phyloP scores from a whole-genome alignment of 208 protist genomes.

The Wallacemonas rigidus region DNA sequence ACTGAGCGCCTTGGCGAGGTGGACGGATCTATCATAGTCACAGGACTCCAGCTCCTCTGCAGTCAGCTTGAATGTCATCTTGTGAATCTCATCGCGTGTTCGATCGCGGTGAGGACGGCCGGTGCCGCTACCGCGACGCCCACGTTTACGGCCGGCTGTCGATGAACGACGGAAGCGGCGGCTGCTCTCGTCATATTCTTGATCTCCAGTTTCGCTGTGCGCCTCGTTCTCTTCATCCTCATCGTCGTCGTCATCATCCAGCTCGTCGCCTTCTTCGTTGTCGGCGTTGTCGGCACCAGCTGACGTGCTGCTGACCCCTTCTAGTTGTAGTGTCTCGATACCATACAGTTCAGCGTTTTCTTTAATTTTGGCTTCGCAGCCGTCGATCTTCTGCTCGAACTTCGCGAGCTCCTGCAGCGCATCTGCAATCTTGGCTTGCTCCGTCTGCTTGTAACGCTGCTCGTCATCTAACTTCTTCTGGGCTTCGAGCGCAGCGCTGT shows the following conservation, averaged over 20 bases:
- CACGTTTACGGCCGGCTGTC: conserved; percentile 7
- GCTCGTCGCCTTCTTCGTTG: not conserved
- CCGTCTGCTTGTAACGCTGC: conserved; percentile 77
- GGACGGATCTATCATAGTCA: conserved; percentile 84
- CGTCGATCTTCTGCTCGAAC: conserved; percentile 88
- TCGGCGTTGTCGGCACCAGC: conserved; percentile 10
- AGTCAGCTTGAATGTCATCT: conserved; percentile 65
- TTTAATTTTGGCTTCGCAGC: conserved; percentile 83
- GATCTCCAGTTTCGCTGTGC: conserved; percentile 28
- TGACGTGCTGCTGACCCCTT: not conserved
- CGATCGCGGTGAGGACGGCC: not conserved
- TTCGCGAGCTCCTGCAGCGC: conserved; percentile 81
- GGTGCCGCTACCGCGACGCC: not conserved
- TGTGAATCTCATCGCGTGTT: conserved; percentile 35
- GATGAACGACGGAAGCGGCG: not conserved
- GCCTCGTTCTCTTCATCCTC: conserved; percentile 15
- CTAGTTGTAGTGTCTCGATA: conserved; percentile 69
- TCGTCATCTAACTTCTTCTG: conserved; percentile 82
- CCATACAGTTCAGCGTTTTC: conserved; percentile 90
- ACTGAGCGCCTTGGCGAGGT: conserved; percentile 86
- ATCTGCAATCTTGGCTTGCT: conserved; percentile 77
- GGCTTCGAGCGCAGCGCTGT: conserved; percentile 65
- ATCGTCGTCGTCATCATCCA: conserved; percentile 11
- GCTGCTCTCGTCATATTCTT: conserved; percentile 29
- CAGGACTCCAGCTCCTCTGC: conserved; percentile 76